Conservation (phyloP, 1,139 yeast species). For the Taphrina communis region DNA sequence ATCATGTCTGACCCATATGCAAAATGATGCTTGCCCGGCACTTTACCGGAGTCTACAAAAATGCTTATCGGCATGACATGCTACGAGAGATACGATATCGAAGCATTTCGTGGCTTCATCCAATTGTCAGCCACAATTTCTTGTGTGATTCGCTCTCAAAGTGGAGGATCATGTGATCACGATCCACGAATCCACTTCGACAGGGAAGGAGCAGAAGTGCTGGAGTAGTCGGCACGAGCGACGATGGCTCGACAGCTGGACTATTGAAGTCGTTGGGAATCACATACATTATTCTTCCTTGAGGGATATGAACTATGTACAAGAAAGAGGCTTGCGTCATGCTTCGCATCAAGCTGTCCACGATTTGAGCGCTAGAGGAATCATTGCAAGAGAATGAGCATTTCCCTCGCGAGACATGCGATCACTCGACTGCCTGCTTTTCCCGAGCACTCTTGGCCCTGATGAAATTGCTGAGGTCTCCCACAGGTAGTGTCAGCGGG, state of each 20-base stretch:
- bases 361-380: no score
- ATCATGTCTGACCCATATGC: no score
- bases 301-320: neutral
- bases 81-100: constrained; percentile 1
- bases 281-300: constrained; percentile 8
- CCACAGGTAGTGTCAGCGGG: constrained; percentile 45
- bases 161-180: neutral
- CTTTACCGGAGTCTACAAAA: neutral
- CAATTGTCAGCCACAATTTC: neutral
- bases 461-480: constrained; percentile 45
- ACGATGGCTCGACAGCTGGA: no score
- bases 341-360: no score
- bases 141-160: neutral
- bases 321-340: neutral
- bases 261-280: neutral
- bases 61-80: neutral
- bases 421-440: constrained; percentile 14
- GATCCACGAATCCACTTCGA: neutral
- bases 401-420: no score
- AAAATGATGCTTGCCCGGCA: no score
- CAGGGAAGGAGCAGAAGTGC: neutral
- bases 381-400: no score
- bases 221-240: neutral
- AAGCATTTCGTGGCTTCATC: neutral
- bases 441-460: constrained; percentile 32